Percentiles rank a stretch among this genome's conserved stretches.
These are phyloP conservation scores for Fragosphaeria purpurea DNA, from an alignment of 2,329 filamentous ascomycete species.

Conservation along the genomic window DNA sequence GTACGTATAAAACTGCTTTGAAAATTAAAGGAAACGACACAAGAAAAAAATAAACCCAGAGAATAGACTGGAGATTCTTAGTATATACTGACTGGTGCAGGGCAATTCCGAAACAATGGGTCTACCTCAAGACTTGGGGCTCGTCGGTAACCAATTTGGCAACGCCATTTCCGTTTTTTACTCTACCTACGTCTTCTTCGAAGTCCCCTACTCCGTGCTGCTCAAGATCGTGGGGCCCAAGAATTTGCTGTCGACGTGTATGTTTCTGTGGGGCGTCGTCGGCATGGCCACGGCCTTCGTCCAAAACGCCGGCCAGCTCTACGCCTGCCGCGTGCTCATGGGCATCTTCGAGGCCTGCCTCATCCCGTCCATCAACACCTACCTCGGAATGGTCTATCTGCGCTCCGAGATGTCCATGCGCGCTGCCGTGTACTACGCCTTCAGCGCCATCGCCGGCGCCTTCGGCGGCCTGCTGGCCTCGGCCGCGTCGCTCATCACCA, in stretches of 20 bases:
- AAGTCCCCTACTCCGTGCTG: slow-evolving; percentile 22
- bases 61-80: no score
- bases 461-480: slow-evolving; percentile 9
- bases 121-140: slow-evolving; percentile 23
- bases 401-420: slow-evolving; percentile 8
- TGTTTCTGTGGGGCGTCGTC: slow-evolving; percentile 21
- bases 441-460: slow-evolving; percentile 7
- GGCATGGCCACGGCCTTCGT: slow-evolving; percentile 10
- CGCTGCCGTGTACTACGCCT: slow-evolving; percentile 3
- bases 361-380: slow-evolving; percentile 48
- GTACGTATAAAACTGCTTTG: background rate
- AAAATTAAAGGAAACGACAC: no score
- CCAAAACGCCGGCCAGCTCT: slow-evolving; percentile 22
- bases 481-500: slow-evolving; percentile 5
- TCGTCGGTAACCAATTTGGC: slow-evolving; percentile 19
- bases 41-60: no score
- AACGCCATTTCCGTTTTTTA: slow-evolving; percentile 36
- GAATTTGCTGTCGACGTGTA: slow-evolving; percentile 16
- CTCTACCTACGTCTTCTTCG: slow-evolving; percentile 41
- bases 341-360: slow-evolving; percentile 50
- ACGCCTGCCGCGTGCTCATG: slow-evolving; percentile 47
- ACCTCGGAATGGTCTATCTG: slow-evolving; percentile 19
- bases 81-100: background rate
- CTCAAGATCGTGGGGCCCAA: slow-evolving; percentile 23
- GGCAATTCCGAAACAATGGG: slow-evolving; percentile 20